These are phyloP conservation scores for Kwoniella sp. DNA, from an alignment of 768 basidiomycete genomes.

Conservation along the genomic window DNA sequence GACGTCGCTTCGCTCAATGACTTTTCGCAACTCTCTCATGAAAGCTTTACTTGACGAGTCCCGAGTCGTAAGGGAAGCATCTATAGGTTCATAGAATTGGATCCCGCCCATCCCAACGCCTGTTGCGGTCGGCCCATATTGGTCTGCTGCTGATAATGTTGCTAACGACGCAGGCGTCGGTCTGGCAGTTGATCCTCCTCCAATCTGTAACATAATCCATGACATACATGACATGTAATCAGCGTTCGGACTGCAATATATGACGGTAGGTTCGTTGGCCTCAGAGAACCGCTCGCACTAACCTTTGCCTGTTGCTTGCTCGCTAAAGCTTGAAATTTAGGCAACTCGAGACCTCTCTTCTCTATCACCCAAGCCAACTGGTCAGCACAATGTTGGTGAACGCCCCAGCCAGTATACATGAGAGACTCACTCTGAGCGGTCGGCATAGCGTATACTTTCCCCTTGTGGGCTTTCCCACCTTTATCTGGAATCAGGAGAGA, in stretches of 20 bases:
- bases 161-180: constrained; percentile 17
- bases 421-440: constrained; percentile 34
- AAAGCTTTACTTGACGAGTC: constrained; percentile 61
- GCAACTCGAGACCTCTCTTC: constrained; percentile 87
- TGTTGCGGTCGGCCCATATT: constrained; percentile 20
- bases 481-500: constrained; percentile 21
- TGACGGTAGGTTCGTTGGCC: too few relatives aligned
- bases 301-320: constrained; percentile 41
- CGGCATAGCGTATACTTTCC: constrained; percentile 42
- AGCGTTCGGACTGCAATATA: too few relatives aligned
- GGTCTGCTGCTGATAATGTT: constrained; percentile 13
- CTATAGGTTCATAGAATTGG: constrained; percentile 39
- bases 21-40: constrained; percentile 79
- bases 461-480: constrained; percentile 26
- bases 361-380: constrained; percentile 9
- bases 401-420: background rate
- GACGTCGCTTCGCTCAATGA: constrained; percentile 90
- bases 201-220: constrained; percentile 64
- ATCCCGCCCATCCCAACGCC: constrained; percentile 11
- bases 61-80: constrained; percentile 51
- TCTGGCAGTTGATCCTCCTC: constrained; percentile 12
- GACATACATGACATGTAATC: too few relatives aligned
- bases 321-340: constrained; percentile 68
- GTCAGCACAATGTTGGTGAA: background rate
- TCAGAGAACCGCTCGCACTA: too few relatives aligned